Evolutionary conservation across 163 green algal species (phyloP).

Genomic region (Scenedesmus sp.): DNA sequence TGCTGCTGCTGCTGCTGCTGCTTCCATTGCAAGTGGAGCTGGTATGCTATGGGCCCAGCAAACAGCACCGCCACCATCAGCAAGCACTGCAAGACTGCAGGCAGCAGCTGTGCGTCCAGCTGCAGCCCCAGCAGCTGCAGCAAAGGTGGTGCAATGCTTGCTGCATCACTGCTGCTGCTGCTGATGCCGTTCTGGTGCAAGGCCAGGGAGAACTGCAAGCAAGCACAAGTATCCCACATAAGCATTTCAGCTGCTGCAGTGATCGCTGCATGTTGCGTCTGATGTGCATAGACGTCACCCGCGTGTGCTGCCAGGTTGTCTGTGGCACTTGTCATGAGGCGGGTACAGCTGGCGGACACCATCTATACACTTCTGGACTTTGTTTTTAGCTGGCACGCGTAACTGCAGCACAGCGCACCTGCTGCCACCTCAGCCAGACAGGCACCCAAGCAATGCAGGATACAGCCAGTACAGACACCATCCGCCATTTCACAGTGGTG

Average conservation of each 20-base stretch:
- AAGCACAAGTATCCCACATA: background rate
- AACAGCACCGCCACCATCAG: slow-evolving; percentile 3
- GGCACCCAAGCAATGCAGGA: slow-evolving; percentile 62
- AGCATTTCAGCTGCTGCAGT: background rate
- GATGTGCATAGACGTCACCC: background rate
- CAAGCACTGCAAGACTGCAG: background rate
- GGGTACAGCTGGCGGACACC: background rate
- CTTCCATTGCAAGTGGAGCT: too few relatives aligned
- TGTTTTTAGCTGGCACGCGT: background rate
- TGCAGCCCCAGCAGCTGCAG: slow-evolving; percentile 50
- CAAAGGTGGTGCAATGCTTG: background rate
- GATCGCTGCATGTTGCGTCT: background rate
- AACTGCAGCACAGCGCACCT: background rate
- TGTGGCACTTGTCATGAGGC: background rate
- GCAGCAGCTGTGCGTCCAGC: background rate
- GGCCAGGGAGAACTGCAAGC: background rate
- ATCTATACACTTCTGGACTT: too few relatives aligned
- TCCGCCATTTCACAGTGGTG: slow-evolving; percentile 57
- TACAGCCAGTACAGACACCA: slow-evolving; percentile 24
- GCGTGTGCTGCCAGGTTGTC: background rate
- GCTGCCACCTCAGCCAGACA: slow-evolving; percentile 32
- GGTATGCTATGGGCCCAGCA: slow-evolving; percentile 12
- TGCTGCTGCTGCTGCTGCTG: background rate
- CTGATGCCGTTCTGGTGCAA: background rate
- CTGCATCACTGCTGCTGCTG: background rate